Percentiles rank a stretch among this genome's conserved stretches.
Evolutionary conservation across 192 early-diverging fungal genomes (phyloP).

Genomic region (Backusella sp.): DNA sequence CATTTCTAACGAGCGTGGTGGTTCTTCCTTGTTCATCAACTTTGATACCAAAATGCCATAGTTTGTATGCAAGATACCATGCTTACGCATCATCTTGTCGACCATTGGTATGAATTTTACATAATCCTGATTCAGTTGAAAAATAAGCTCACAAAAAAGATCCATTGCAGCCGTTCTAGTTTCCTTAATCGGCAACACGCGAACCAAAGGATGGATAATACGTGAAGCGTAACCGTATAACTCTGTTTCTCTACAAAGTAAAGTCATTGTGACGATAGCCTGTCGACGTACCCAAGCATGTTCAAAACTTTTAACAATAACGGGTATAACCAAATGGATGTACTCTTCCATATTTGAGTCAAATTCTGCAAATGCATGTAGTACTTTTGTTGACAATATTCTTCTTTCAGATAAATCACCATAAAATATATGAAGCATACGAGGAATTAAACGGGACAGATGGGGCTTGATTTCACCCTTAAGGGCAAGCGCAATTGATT

Average conservation of each 20-base stretch:
- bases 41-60: slow-evolving; percentile 77
- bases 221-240: slow-evolving; percentile 83
- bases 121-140: slow-evolving; percentile 87
- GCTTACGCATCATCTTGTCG: slow-evolving; percentile 63
- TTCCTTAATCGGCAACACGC: slow-evolving; percentile 62
- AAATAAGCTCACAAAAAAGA: slow-evolving; percentile 74
- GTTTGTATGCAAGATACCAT: slow-evolving; percentile 65
- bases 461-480: slow-evolving; percentile 87
- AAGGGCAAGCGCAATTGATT: slow-evolving; percentile 78
- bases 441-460: slow-evolving; percentile 75
- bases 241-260: slow-evolving; percentile 71
- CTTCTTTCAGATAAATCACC: slow-evolving; percentile 68
- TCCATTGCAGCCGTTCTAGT: slow-evolving; percentile 75
- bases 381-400: slow-evolving; percentile 57
- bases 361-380: slow-evolving; percentile 80
- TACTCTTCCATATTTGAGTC: slow-evolving; percentile 90
- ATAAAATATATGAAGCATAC: slow-evolving; percentile 82
- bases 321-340: slow-evolving; percentile 85
- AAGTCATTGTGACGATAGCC: slow-evolving; percentile 71
- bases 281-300: slow-evolving; percentile 58
- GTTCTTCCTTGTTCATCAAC: slow-evolving; percentile 70
- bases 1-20: slow-evolving; percentile 59
- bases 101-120: slow-evolving; percentile 85
- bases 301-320: slow-evolving; percentile 78
- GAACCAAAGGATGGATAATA: slow-evolving; percentile 81